Conservation (phyloP, 352 stramenopile genomes). For the Phytophthora macrochlamydospora region DNA sequence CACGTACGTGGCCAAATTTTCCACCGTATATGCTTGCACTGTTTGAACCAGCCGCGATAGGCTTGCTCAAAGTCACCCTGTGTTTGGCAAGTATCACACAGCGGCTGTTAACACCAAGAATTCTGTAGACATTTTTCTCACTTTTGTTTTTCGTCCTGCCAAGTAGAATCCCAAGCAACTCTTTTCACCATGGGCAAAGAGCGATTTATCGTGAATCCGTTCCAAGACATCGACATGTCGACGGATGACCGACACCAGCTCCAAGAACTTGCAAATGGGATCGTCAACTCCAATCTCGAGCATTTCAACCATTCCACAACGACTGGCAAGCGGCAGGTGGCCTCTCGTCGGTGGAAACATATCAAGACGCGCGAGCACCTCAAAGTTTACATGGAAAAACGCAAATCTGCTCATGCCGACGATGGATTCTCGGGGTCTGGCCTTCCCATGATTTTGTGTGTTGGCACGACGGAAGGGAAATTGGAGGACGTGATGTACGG, state of each 20-base stretch:
- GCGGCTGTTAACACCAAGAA: no score
- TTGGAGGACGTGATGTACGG: slow-evolving; percentile 23
- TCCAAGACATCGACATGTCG: slow-evolving; percentile 30
- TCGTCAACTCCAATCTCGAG: slow-evolving; percentile 20
- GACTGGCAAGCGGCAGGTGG: slow-evolving; percentile 17
- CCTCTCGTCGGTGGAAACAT: slow-evolving; percentile 29
- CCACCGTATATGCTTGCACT: no score
- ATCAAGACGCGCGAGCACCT: slow-evolving; percentile 31
- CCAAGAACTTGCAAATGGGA: slow-evolving; percentile 20
- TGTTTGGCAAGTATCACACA: no score
- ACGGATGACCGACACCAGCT: slow-evolving; percentile 15
- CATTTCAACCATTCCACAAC: slow-evolving; percentile 26
- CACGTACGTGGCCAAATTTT: no score
- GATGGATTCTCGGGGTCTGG: neutral
- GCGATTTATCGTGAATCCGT: slow-evolving; percentile 35
- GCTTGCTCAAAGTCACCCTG: no score
- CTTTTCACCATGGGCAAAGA: slow-evolving; percentile 16
- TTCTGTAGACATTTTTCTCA: neutral
- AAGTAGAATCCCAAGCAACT: neutral
- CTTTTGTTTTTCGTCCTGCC: neutral
- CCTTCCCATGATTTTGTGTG: slow-evolving; percentile 12
- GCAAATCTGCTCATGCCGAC: neutral
- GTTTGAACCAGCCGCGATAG: no score
- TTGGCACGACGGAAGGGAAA: slow-evolving; percentile 8
- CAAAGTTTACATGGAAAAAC: slow-evolving; percentile 29